These are phyloP conservation scores for Plasmodium gonderi DNA, from an alignment of 169 alveolate genomes.

Conservation along the genomic window DNA sequence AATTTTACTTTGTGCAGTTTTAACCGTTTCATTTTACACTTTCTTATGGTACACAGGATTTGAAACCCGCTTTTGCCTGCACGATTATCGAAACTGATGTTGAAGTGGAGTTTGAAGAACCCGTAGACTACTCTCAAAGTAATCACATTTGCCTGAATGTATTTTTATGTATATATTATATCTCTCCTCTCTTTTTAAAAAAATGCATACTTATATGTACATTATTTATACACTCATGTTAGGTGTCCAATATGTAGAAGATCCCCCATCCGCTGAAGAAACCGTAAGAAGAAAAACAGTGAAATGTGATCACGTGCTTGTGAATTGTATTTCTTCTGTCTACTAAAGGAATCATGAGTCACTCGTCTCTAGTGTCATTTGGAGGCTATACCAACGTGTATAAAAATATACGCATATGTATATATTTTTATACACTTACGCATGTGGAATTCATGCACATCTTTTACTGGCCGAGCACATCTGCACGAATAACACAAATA, in stretches of 20 bases:
- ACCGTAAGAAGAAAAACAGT: constrained; percentile 39
- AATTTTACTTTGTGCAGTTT: not conserved
- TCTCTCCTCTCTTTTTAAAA: not conserved
- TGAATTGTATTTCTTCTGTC: not conserved
- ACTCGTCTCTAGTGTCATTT: not conserved
- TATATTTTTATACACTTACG: too few species aligned
- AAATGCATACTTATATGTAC: not conserved
- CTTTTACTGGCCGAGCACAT: not conserved
- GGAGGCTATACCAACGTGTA: too few species aligned
- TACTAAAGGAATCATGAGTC: not conserved
- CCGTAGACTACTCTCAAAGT: constrained; percentile 18
- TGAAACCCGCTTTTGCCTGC: constrained; percentile 93
- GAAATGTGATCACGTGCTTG: not conserved
- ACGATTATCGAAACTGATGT: constrained; percentile 95
- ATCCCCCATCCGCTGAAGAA: constrained; percentile 42
- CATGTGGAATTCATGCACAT: too few species aligned
- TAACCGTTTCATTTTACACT: not conserved
- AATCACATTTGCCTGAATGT: not conserved
- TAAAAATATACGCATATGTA: not conserved
- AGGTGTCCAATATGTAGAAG: constrained; percentile 70
- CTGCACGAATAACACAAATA: not conserved
- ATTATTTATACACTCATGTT: not conserved
- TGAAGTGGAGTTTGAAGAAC: constrained; percentile 92
- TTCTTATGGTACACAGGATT: constrained; percentile 75
- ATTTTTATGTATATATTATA: not conserved